Base-by-base conservation (phyloP, 345 rosid genomes). In the Gossypium raimondii region DNA sequence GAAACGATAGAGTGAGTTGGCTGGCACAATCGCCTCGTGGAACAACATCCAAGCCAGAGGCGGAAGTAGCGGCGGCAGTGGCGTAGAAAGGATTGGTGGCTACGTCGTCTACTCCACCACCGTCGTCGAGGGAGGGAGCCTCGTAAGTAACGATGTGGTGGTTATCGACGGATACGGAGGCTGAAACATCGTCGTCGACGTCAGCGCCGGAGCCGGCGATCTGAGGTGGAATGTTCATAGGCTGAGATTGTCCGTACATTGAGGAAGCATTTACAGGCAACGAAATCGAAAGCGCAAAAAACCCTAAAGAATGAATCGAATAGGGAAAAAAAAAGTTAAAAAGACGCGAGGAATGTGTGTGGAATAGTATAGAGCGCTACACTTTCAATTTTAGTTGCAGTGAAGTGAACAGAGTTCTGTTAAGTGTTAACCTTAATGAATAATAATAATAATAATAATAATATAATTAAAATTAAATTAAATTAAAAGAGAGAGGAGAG, bases 1-100 rank as follows among this genome's bases (percentile, higher is more conserved):
- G 94, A 79, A 91, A 93, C 27, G 98, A 86, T 78, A 93, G 86
- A 6, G 93, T 87, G 14, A 93, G 91, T 85, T 91, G 95, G 82
- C 85, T 79, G 7, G 87, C 80, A 11, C 79, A 77, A 16, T 79
- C 87, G 47, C 48, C 83, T 5, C 78, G 78, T 25, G 72, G 88
- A 63, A 81, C 69, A 57, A n/a, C 22, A 45, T 78, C 82, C 43
- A 89, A 67, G 57, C 61, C 85, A 66, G 83, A 78, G 68, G 81
- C 88, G 17, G 72, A 67, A 63, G 78, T 73, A 44, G 25, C 67
- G 61, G 78, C 78, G 67, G 66, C 63, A 47, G 81, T 73, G 68
- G 75, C 85, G 43, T 88, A 89, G 25, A 82, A 82, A 29, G 94
- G 87, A 24, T 88, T 90, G 25, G 84, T 78, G 25, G 85, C 81